Evolutionary conservation across 2,329 filamentous ascomycete species (phyloP).

Genomic region (Rhinocladiella mackenziei): DNA sequence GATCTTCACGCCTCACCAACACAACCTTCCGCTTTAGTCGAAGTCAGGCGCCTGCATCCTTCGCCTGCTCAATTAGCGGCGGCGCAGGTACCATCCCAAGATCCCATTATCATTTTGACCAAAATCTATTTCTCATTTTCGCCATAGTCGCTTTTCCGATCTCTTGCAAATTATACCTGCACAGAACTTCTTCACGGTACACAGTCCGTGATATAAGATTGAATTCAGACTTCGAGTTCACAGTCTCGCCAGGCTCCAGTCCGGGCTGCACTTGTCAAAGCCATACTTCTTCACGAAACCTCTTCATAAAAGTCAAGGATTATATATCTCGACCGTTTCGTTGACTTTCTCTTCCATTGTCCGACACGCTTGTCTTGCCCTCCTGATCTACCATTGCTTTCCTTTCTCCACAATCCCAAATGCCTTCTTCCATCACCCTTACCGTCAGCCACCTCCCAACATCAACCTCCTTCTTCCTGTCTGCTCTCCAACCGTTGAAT

Average conservation of each 20-base stretch:
- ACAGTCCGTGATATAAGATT: constrained; percentile 10
- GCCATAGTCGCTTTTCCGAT: not conserved
- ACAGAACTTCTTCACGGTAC: constrained; percentile 7
- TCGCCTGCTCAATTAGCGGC: constrained; percentile 1
- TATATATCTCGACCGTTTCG: too few relatives aligned
- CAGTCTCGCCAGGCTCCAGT: constrained; percentile 12
- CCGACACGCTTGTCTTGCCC: not conserved
- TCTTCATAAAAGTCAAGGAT: too few relatives aligned
- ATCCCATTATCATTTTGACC: not conserved
- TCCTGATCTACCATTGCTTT: constrained; percentile 30
- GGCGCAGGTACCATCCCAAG: constrained; percentile 11
- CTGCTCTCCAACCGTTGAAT: constrained; percentile 71
- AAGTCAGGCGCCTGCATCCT: constrained; percentile 10
- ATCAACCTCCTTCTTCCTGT: constrained; percentile 78
- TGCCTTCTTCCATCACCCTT: constrained; percentile 62
- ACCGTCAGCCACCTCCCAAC: constrained; percentile 73
- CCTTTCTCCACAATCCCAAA: not conserved
- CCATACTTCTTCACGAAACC: too few relatives aligned
- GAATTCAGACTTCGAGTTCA: constrained; percentile 10
- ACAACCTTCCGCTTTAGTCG: constrained; percentile 9
- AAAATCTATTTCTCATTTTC: not conserved
- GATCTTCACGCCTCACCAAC: constrained; percentile 21
- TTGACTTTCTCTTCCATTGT: too few relatives aligned
- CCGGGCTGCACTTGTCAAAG: too few relatives aligned
- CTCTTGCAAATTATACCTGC: not conserved